Evolutionary conservation across 352 stramenopile genomes (phyloP).

Genomic region (Phytophthora vignae): DNA sequence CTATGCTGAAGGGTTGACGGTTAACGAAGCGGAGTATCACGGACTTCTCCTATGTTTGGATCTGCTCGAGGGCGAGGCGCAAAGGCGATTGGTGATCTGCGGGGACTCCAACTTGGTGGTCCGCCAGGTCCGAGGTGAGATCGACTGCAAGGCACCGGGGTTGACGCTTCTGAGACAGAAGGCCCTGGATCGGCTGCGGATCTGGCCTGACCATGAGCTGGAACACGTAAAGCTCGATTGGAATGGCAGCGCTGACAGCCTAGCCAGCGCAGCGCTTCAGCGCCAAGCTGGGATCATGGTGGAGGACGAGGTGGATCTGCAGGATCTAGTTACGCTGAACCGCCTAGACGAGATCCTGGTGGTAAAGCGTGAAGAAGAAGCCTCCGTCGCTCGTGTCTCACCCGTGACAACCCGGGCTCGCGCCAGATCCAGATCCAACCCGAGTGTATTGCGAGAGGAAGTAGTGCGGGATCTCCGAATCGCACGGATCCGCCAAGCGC

Average conservation of each 20-base stretch:
- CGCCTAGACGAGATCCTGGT: too few relatives aligned
- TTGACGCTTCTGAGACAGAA: slow-evolving; percentile 7
- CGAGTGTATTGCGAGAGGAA: neutral
- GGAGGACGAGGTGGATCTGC: neutral
- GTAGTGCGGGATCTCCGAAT: too few relatives aligned
- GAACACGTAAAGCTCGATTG: slow-evolving; percentile 15
- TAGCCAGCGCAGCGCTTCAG: slow-evolving; percentile 7
- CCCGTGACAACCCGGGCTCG: neutral
- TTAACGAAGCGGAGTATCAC: slow-evolving; percentile 6
- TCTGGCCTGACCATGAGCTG: neutral
- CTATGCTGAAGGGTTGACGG: neutral
- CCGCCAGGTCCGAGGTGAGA: slow-evolving; percentile 9
- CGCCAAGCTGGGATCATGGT: neutral
- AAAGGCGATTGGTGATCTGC: neutral
- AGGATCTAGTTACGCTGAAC: too few relatives aligned
- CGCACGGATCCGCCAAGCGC: too few relatives aligned
- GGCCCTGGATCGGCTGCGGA: neutral
- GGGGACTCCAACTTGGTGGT: slow-evolving; percentile 10
- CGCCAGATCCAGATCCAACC: neutral
- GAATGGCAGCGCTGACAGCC: slow-evolving; percentile 7
- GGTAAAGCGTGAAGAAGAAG: too few relatives aligned
- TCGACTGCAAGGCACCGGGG: slow-evolving; percentile 16
- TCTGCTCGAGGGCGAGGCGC: neutral
- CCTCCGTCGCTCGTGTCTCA: too few relatives aligned
- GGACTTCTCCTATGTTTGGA: neutral